Evolutionary conservation across 2,329 filamentous ascomycete genomes (phyloP), one percentile per base, ranked within the genome.

Genomic region (Endoconidiophora laricicola): DNA sequence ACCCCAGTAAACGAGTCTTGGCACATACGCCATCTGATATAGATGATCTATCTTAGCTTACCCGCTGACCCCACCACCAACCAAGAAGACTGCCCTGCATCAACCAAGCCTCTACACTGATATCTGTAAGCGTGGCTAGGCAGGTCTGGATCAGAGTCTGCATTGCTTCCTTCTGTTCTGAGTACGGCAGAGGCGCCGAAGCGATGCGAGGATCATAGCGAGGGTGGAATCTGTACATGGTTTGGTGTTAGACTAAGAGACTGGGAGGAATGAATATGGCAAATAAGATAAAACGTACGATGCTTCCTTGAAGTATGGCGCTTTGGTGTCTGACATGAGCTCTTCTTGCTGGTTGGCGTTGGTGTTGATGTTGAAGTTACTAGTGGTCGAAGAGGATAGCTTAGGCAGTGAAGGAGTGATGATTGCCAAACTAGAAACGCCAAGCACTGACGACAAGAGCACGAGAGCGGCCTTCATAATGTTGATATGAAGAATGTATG

Each of bases 51-150:
- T 18, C 16, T 18, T 18, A 9, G 54, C 57, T 59, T 60, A 64
- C 65, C 60, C 66, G 67, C 44, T 69, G 69, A 57, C 85, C 86
- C 84, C 84, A 90, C 83, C 83, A 90, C 85, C 85, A 91, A 5
- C 84, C 85, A 29, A 91, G 67, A 26, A 90, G 66, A n/a, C 81
- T 83, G n/a, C 83, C 82, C 60, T 90, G 84, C 58, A 85, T 83
- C 53, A 90, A 74, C 85, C 85, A 90, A 4, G 84, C 87, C 61
- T 88, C 79, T 52, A 87, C 63, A 2, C 76, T 73, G 26, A 84
- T 69, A 37, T 76, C 72, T 45, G 69, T 66, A 58, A 83, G 81
- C 26, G 79, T 83, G 40, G 73, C 67, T 44, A 90, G 69, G 61
- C 87, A 90, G 24, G 83, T 79, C 57, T 79, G 76, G 48, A 86